Evolutionary conservation across 495 filamentous ascomycete genomes (phyloP).

Genomic region (Neurospora pannonica): DNA sequence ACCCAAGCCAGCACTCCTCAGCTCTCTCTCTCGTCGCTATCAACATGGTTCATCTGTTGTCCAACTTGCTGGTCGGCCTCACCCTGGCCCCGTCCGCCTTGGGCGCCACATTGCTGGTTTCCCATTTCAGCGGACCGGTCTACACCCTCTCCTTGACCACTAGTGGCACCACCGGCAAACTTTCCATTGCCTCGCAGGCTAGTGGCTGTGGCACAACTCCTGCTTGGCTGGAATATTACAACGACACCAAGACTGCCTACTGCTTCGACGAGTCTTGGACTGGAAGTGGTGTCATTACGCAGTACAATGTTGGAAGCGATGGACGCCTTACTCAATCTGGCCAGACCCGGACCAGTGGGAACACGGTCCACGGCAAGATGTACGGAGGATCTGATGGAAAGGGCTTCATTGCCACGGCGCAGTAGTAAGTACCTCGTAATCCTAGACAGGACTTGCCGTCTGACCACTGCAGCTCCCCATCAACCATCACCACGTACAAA

Average conservation of each 20-base stretch:
- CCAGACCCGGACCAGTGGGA: conserved; percentile 22
- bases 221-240: conserved; percentile 47
- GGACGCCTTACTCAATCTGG: conserved; percentile 31
- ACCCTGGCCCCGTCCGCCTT: conserved; percentile 20
- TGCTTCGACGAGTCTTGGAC: conserved; percentile 47
- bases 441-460: neutral
- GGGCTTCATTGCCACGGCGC: conserved; percentile 34
- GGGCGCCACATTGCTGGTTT: conserved; percentile 30
- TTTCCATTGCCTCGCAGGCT: conserved; percentile 22
- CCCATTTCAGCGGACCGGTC: conserved; percentile 33
- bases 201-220: conserved; percentile 33
- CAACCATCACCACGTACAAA: conserved; percentile 32
- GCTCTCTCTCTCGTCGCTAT: neutral
- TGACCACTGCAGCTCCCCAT: conserved; percentile 25
- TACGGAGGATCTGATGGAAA: conserved; percentile 30
- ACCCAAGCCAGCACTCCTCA: neutral
- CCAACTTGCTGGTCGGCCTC: conserved; percentile 5
- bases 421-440: conserved; percentile 31
- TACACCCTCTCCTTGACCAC: conserved; percentile 27
- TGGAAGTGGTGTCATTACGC: conserved; percentile 29
- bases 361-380: conserved; percentile 31
- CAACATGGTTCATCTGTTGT: neutral
- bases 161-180: conserved; percentile 14
- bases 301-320: conserved; percentile 31
- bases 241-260: conserved; percentile 40